Base-by-base conservation (phyloP, 768 basidiomycete genomes). In the Leccinum uliginosum region DNA sequence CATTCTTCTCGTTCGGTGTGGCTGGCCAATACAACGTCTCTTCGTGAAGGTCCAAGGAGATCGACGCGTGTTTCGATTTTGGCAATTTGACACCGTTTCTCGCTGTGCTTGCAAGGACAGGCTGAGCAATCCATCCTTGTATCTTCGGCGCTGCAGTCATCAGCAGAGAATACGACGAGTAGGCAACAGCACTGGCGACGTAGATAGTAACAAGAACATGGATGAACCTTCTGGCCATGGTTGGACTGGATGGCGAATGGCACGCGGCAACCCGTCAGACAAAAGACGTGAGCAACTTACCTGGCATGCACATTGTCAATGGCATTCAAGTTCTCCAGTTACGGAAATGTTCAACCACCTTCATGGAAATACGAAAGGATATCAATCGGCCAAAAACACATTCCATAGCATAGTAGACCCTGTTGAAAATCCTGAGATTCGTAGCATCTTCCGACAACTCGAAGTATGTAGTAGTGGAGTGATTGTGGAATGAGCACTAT, bases 101-200 rank as follows among this genome's bases (percentile, higher is more conserved):
- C 29, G 19, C 12, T 19, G 50, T 12, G 4, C 29, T 21, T n/a
- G 50, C 9, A 32, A 51, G 26, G 34, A 19, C 34, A 40, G 38
- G 38, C n/a, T 24, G 50, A 26, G 21, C 6, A n/a, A 60, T 11
- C 59, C 62, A 57, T 30, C 35, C 56, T 19, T 53, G 45, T 32
- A 56, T 46, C 51, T 34, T 54, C 48, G 54, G 48, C 14, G 50
- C 15, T 29, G 66, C 59, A 14, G 43, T 54, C 14, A 61, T 51
- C 7, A 64, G 24, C 12, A 73, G 50, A 56, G 55, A 65, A 38
- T 63, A 66, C 1, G 75, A 69, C 2, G 73, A 69, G 58, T 72
- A 73, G 19, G 70, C 24, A 44, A 76, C 51, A 19, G 73, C 68
- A 29, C 60, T 57, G 24, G 57, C 47, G 21, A 70, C 30, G 51